Evolutionary conservation across 169 alveolate species (phyloP).

Genomic region (Plasmodium malariae): DNA sequence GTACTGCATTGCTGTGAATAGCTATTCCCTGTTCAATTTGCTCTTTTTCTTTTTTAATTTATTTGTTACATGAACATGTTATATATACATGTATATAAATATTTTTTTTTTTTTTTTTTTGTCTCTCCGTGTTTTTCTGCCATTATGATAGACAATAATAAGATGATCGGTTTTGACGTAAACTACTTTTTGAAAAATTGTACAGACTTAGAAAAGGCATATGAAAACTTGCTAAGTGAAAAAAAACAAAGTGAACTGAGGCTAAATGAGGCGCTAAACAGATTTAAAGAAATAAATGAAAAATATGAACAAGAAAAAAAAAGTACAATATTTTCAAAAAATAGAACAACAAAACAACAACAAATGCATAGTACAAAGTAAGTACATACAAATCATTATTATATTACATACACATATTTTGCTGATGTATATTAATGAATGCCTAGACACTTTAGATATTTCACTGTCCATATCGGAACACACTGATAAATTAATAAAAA

Average conservation of each 20-base stretch:
- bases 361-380: no score
- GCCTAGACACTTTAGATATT: constrained; percentile 47
- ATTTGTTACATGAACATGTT: no score
- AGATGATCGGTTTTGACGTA: constrained; percentile 29
- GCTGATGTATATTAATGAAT: not conserved
- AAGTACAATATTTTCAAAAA: constrained; percentile 28
- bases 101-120: no score
- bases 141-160: not conserved
- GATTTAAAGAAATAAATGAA: constrained; percentile 45
- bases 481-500: constrained; percentile 42
- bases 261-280: constrained; percentile 27
- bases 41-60: no score
- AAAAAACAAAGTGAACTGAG: constrained; percentile 57
- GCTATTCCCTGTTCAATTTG: no score
- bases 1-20: no score
- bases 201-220: constrained; percentile 60
- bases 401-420: no score
- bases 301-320: constrained; percentile 73
- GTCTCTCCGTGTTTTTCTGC: not conserved
- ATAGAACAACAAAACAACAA: constrained; percentile 11
- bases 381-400: no score
- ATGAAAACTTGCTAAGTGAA: constrained; percentile 48
- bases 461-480: constrained; percentile 43
- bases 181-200: constrained; percentile 53
- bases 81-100: no score